Conservation (phyloP, 768 basidiomycete species). For the Mycena rebaudengoi region DNA sequence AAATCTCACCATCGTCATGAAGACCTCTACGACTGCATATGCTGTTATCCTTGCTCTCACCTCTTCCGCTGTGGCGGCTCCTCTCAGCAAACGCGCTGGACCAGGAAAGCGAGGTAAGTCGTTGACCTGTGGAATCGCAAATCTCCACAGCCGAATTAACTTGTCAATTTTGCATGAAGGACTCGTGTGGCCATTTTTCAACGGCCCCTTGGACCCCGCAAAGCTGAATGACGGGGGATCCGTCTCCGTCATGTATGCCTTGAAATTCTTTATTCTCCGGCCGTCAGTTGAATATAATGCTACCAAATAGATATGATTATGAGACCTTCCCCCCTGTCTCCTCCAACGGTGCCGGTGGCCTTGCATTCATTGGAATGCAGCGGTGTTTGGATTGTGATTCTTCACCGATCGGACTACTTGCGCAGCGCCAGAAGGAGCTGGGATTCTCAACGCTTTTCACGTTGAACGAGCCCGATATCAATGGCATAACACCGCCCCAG, state of each 20-base stretch:
- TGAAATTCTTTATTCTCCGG: no score
- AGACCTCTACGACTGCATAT: slow-evolving; percentile 11
- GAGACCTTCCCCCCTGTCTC: slow-evolving; percentile 46
- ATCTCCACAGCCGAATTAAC: no score
- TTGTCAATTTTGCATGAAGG: no score
- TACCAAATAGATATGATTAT: slow-evolving; percentile 42
- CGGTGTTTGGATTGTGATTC: slow-evolving; percentile 46
- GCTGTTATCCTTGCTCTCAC: slow-evolving; percentile 9
- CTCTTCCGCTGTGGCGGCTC: slow-evolving; percentile 23
- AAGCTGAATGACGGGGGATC: slow-evolving; percentile 41
- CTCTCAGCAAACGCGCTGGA: slow-evolving; percentile 17
- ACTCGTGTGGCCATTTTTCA: slow-evolving; percentile 47
- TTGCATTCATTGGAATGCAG: slow-evolving; percentile 50
- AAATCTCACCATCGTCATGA: slow-evolving; percentile 17
- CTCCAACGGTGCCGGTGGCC: slow-evolving; percentile 44
- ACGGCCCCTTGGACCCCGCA: slow-evolving; percentile 34
- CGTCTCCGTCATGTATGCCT: slow-evolving; percentile 33
- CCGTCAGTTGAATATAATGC: not conserved
- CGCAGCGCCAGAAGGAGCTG: slow-evolving; percentile 38
- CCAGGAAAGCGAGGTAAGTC: slow-evolving; percentile 51
- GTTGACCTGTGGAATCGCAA: no score
- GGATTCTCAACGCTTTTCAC: slow-evolving; percentile 27
- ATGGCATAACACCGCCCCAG: slow-evolving; percentile 33
- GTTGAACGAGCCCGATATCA: slow-evolving; percentile 47
- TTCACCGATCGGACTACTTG: slow-evolving; percentile 42